Percentiles rank a stretch among this genome's conserved stretches.
Conservation (phyloP, 2,329 filamentous ascomycete species). For the Penicillium hordei region DNA sequence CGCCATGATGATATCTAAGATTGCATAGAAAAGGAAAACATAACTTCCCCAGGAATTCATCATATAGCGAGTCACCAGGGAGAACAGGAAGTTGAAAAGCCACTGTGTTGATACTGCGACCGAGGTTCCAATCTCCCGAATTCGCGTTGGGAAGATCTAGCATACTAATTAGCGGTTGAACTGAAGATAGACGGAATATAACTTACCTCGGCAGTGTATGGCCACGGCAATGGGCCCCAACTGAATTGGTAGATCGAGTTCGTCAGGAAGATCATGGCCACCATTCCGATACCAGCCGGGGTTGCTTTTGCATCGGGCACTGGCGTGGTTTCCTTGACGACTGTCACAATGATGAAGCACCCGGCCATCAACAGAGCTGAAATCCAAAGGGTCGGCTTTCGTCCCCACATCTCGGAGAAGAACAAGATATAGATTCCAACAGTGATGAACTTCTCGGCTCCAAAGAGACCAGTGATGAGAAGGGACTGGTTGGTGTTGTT, state of each 20-base stretch:
- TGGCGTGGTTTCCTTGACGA: conserved; percentile 48
- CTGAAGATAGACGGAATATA: not conserved
- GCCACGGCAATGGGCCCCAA: conserved; percentile 41
- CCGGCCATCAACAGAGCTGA: conserved; percentile 52
- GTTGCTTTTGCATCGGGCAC: conserved; percentile 36
- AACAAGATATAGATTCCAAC: conserved; percentile 51
- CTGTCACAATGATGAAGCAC: conserved; percentile 54
- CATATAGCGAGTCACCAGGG: conserved; percentile 43
- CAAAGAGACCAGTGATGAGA: conserved; percentile 53
- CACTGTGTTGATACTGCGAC: conserved; percentile 40
- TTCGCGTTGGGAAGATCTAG: conserved; percentile 42
- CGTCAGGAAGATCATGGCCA: conserved; percentile 50
- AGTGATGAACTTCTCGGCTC: conserved; percentile 52
- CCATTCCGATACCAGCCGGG: conserved; percentile 44
- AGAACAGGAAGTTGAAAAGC: conserved; percentile 47
- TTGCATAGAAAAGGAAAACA: conserved; percentile 44
- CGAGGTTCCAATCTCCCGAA: conserved; percentile 41
- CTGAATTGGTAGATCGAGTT: conserved; percentile 34
- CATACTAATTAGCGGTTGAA: not conserved
- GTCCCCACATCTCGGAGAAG: conserved; percentile 53
- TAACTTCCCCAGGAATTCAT: conserved; percentile 42
- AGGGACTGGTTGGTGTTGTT: conserved; percentile 46
- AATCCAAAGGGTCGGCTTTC: conserved; percentile 49
- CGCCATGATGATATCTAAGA: conserved; percentile 37
- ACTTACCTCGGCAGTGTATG: conserved; percentile 34